Conservation (phyloP, 2,329 filamentous ascomycete genomes). For the Chrysoporthe austroafricana region DNA sequence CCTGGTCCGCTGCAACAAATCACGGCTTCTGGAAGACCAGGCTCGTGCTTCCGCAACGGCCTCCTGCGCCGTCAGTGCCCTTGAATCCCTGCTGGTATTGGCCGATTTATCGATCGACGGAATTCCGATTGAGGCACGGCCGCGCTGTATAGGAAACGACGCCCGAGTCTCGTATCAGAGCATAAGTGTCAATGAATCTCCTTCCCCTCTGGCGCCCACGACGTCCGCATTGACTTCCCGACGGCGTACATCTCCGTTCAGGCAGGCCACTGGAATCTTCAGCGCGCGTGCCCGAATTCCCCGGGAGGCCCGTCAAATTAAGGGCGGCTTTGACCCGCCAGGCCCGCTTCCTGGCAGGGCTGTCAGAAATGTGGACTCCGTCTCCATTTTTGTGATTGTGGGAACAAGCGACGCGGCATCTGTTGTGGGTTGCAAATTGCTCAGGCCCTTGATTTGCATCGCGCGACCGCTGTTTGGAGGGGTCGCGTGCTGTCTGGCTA, state of each 20-base stretch:
- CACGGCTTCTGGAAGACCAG: constrained; percentile 22
- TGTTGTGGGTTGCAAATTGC: constrained; percentile 15
- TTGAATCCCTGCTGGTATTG: constrained; percentile 19
- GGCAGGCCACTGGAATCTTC: not conserved
- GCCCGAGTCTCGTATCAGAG: not conserved
- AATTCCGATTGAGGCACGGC: not conserved
- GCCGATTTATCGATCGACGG: constrained; percentile 15
- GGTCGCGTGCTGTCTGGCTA: constrained; percentile 22
- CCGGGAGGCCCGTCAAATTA: constrained; percentile 30
- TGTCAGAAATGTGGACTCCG: constrained; percentile 22
- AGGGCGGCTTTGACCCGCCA: constrained; percentile 23
- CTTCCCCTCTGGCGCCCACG: not conserved
- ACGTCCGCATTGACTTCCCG: not conserved
- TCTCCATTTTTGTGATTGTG: constrained; percentile 21
- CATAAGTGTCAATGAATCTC: not conserved
- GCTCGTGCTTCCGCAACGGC: constrained; percentile 14
- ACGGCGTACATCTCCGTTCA: not conserved
- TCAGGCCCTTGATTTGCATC: constrained; percentile 17
- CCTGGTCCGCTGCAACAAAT: constrained; percentile 12
- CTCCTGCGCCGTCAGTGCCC: constrained; percentile 15
- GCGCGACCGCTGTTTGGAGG: constrained; percentile 23
- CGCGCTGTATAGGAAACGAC: not conserved
- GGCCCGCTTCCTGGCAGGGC: constrained; percentile 25
- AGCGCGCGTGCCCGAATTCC: constrained; percentile 6
- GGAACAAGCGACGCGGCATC: constrained; percentile 23